phyloP scores from a whole-genome alignment of 768 basidiomycete genomes.

The Boletus edulis region DNA sequence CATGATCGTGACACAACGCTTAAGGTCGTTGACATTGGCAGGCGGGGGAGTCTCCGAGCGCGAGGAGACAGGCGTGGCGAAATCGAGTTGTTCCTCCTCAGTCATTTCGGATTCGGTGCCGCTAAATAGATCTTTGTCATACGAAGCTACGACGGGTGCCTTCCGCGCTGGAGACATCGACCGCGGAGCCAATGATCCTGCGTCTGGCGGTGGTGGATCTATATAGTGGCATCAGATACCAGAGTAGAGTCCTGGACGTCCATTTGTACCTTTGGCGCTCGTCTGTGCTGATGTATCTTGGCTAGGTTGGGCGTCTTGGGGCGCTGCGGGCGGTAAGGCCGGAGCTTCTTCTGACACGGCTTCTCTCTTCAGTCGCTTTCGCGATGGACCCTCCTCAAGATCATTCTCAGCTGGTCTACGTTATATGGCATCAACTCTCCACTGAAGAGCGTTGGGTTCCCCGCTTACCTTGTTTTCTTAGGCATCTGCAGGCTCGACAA shows the following conservation, averaged over 20 bases:
- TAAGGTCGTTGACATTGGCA: conserved; percentile 17
- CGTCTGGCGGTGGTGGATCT: conserved; percentile 1
- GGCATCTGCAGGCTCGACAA: conserved; percentile 11
- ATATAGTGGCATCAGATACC: not conserved
- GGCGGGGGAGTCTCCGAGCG: conserved; percentile 18
- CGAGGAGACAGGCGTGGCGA: conserved; percentile 23
- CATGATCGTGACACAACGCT: conserved; percentile 28
- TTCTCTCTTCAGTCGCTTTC: conserved; percentile 14
- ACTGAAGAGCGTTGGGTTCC: not conserved
- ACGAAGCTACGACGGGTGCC: not conserved
- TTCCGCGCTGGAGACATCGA: not conserved
- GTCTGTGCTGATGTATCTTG: not conserved
- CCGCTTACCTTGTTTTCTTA: conserved; percentile 13
- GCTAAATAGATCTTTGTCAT: conserved; percentile 13
- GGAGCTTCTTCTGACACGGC: not conserved
- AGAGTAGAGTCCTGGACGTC: not conserved
- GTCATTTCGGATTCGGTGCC: conserved; percentile 25
- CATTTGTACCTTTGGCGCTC: not conserved
- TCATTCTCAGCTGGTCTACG: conserved; percentile 6
- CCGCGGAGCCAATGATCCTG: not conserved
- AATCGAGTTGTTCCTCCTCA: conserved; percentile 17
- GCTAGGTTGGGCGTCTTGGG: not conserved
- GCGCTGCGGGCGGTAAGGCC: not conserved
- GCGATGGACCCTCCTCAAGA: conserved; percentile 9
- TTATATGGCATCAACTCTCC: not conserved